A percentile compares a stretch with the other conserved stretches of the same genome.
Conservation (phyloP, 2,329 filamentous ascomycete species). For the Penicillium sp. region DNA sequence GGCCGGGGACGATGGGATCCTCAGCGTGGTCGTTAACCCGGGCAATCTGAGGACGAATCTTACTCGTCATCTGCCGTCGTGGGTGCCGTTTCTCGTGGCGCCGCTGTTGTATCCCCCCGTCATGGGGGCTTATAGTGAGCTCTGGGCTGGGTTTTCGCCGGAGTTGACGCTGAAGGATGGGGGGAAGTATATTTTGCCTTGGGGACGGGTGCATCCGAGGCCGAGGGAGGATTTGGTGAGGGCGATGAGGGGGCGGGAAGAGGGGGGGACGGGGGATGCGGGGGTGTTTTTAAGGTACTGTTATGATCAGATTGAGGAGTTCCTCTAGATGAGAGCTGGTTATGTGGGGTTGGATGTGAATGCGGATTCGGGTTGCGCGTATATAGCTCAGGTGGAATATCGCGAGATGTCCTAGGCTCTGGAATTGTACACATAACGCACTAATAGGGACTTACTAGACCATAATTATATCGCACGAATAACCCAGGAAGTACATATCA, state of each 20-base stretch:
- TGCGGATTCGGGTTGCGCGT: no score
- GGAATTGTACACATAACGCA: no score
- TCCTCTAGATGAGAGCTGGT: background rate
- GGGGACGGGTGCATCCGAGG: conserved; percentile 11
- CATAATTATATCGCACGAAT: no score
- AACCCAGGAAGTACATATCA: no score
- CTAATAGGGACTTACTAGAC: no score
- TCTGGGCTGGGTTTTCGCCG: conserved; percentile 11
- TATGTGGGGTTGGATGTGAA: no score
- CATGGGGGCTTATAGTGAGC: conserved; percentile 11
- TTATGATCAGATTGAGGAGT: conserved; percentile 1
- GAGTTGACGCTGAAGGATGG: conserved; percentile 10
- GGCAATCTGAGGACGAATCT: conserved; percentile 8
- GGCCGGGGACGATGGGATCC: background rate
- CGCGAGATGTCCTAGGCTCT: no score
- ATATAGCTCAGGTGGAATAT: no score
- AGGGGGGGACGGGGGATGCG: conserved; percentile 5
- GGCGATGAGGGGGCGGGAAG: conserved; percentile 8
- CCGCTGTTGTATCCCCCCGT: conserved; percentile 7
- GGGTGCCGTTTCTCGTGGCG: conserved; percentile 5
- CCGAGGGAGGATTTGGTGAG: conserved; percentile 8
- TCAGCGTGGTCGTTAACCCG: conserved; percentile 16
- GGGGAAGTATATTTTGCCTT: conserved; percentile 12
- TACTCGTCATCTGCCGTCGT: conserved; percentile 9
- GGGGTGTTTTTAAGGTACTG: conserved; percentile 22